A percentile compares a stretch with the other conserved stretches of the same genome.
Conservation (phyloP, 768 basidiomycete genomes). For the Heimioporus sp. region DNA sequence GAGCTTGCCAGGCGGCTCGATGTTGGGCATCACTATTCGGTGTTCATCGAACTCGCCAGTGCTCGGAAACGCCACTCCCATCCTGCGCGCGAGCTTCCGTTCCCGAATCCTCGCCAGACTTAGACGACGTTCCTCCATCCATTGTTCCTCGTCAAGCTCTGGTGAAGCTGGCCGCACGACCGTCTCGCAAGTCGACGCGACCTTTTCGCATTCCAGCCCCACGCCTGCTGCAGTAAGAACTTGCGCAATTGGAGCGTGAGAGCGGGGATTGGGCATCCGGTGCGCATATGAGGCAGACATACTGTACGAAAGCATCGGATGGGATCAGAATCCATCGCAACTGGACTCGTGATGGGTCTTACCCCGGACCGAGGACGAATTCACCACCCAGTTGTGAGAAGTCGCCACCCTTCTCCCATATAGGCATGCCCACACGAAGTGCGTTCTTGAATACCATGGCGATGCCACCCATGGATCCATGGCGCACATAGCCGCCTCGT, state of each 20-base stretch:
- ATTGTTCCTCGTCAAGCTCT: conserved; percentile 29
- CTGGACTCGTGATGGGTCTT: conserved; percentile 28
- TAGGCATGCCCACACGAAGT: conserved; percentile 71
- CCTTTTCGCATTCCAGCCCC: conserved; percentile 23
- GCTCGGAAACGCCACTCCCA: conserved; percentile 26
- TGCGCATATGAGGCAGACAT: conserved; percentile 72
- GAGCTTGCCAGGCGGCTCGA: conserved; percentile 23
- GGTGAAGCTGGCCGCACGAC: conserved; percentile 1
- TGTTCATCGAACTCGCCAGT: conserved; percentile 8
- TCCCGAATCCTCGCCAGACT: conserved; percentile 32
- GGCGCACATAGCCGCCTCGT: conserved; percentile 63
- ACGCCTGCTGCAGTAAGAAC: conserved; percentile 66
- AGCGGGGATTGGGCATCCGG: conserved; percentile 76
- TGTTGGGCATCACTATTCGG: conserved; percentile 17
- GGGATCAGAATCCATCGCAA: background rate
- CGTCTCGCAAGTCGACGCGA: conserved; percentile 3
- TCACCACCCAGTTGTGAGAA: conserved; percentile 84
- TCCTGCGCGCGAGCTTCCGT: conserved; percentile 31
- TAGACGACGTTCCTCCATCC: conserved; percentile 35
- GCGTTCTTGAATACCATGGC: conserved; percentile 74
- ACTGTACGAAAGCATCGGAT: conserved; percentile 32
- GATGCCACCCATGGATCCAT: conserved; percentile 63
- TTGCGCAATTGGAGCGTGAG: conserved; percentile 70
- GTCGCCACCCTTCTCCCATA: conserved; percentile 80
- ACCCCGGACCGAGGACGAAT: conserved; percentile 73